A percentile compares a stretch with the other conserved stretches of the same genome.
phyloP scores from a whole-genome alignment of 306 rosid species.

The Vigna hirtella region DNA sequence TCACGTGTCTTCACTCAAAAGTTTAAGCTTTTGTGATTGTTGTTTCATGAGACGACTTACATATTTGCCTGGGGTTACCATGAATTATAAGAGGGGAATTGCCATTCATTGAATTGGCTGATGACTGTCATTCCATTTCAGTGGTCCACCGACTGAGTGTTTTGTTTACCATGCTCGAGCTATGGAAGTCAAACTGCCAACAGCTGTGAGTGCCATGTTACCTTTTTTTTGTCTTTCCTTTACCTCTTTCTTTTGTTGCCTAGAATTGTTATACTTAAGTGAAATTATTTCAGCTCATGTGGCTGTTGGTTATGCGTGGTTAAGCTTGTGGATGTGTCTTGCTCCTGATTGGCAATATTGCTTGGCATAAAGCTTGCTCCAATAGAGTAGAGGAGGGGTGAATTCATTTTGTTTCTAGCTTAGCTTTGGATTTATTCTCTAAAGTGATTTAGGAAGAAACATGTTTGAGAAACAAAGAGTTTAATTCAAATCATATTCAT shows the following conservation, averaged over 20 bases:
- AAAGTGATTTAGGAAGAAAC: conserved; percentile 1
- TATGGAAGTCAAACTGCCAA: conserved; percentile 68
- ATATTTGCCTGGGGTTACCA: conserved; percentile 36
- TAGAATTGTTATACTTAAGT: conserved; percentile 22
- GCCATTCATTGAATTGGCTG: conserved; percentile 40
- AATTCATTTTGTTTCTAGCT: neutral
- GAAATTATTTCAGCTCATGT: conserved; percentile 11
- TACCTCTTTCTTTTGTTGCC: conserved; percentile 7
- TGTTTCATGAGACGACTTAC: neutral
- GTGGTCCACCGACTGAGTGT: conserved; percentile 98
- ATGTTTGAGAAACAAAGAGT: conserved; percentile 7
- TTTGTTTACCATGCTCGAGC: conserved; percentile 94
- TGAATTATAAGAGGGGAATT: conserved; percentile 31
- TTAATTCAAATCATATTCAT: conserved; percentile 18
- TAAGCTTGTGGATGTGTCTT: conserved; percentile 12
- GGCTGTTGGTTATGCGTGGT: conserved; percentile 5
- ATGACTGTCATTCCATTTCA: conserved; percentile 56
- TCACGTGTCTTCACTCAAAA: neutral
- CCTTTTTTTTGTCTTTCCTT: conserved; percentile 1
- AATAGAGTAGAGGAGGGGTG: neutral
- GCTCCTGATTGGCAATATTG: conserved; percentile 18
- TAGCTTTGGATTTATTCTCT: neutral
- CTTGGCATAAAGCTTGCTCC: neutral
- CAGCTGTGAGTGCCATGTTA: conserved; percentile 51
- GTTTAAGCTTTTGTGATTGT: neutral